These are phyloP conservation scores for Purshia tridentata DNA, from an alignment of 306 rosid species.

Conservation along the genomic window DNA sequence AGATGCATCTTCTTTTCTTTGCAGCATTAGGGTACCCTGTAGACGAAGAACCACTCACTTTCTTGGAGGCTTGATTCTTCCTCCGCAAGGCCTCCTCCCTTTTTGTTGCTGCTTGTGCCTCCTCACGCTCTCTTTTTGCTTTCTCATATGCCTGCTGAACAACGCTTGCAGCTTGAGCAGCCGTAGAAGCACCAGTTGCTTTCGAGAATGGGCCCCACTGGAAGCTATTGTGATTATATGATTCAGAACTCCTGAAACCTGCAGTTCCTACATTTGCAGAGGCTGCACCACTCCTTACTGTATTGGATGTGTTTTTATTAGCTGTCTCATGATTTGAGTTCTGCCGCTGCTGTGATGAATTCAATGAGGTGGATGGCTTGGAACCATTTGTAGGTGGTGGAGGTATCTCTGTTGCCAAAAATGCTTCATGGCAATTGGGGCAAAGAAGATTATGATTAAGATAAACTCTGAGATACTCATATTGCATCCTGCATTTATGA, in stretches of 20 bases:
- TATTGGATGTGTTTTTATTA: conserved; percentile 35
- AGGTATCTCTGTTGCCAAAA: conserved; percentile 74
- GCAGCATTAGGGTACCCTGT: conserved; percentile 43
- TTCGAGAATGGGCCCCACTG: conserved; percentile 81
- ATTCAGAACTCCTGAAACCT: conserved; percentile 28
- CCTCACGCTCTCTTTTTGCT: conserved; percentile 90
- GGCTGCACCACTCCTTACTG: conserved; percentile 41
- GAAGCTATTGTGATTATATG: conserved; percentile 43
- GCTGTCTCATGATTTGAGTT: conserved; percentile 36
- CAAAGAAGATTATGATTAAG: conserved; percentile 87
- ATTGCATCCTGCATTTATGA: conserved; percentile 86
- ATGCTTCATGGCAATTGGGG: conserved; percentile 86
- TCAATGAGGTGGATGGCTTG: conserved; percentile 55
- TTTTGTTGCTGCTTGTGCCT: conserved; percentile 75
- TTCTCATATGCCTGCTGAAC: conserved; percentile 92
- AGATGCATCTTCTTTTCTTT: conserved; percentile 60
- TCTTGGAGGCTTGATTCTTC: conserved; percentile 63
- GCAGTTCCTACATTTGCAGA: conserved; percentile 49
- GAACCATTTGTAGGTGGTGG: conserved; percentile 74
- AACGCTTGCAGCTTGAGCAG: conserved; percentile 82
- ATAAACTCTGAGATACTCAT: conserved; percentile 85
- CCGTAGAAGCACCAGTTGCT: conserved; percentile 60
- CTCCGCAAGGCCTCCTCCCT: conserved; percentile 51
- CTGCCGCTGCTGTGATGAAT: conserved; percentile 45
- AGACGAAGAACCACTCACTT: conserved; percentile 33